Conservation (phyloP, 2,329 filamentous ascomycete species). For the Esteya vermicola region DNA sequence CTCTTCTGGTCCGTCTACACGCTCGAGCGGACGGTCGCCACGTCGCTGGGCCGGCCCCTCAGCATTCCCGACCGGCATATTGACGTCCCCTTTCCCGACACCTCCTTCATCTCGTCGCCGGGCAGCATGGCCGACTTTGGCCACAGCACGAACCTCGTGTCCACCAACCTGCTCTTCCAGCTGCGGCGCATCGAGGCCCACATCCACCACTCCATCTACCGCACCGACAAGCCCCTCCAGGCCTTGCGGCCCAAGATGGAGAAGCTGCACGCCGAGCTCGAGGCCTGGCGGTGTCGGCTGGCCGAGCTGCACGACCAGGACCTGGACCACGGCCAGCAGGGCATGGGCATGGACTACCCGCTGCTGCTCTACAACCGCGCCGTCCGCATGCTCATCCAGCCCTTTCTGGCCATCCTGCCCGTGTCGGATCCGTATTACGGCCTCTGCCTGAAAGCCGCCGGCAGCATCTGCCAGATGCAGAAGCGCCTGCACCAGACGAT, state of each 20-base stretch:
- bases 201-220: constrained; percentile 37
- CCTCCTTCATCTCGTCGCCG: constrained; percentile 13
- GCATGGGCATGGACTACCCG: constrained; percentile 22
- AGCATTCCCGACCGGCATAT: constrained; percentile 36
- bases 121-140: neutral
- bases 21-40: constrained; percentile 31
- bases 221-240: constrained; percentile 28
- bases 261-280: constrained; percentile 26
- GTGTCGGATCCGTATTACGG: constrained; percentile 30
- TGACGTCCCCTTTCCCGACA: constrained; percentile 27
- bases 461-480: constrained; percentile 26
- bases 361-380: constrained; percentile 35
- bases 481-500: constrained; percentile 25
- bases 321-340: constrained; percentile 14
- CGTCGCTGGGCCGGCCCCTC: constrained; percentile 33
- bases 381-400: constrained; percentile 33
- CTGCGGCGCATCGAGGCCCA: constrained; percentile 31
- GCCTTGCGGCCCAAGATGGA: constrained; percentile 31
- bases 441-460: constrained; percentile 24
- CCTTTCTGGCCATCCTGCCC: constrained; percentile 30
- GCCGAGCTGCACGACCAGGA: no score
- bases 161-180: constrained; percentile 27
- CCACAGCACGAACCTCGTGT: constrained; percentile 20
- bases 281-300: constrained; percentile 26
- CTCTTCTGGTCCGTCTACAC: constrained; percentile 39